Evolutionary conservation across 2,329 filamentous ascomycete species (phyloP), one percentile per base, ranked within the genome.

Genomic region (Stagonosporopsis vannaccii): DNA sequence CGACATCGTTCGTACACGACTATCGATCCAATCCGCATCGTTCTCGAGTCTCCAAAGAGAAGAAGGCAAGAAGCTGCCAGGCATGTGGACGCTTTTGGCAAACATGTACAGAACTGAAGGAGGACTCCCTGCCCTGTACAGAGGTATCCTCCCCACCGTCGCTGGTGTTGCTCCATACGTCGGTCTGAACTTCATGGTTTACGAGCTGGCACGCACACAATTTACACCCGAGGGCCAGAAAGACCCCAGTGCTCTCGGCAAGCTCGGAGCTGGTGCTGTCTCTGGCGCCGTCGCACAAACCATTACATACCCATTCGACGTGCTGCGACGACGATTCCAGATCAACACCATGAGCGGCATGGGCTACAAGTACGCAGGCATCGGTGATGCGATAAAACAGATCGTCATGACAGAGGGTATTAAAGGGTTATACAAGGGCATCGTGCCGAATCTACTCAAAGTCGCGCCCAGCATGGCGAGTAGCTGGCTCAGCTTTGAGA

Each of bases 301-400:
- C 2, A 97, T 90, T 83, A 99, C 95, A 71, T 99, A 99, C 78
- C 95, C 95, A 59, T 97, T 99, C 74, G 93, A 97, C 73, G 94
- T 99, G 2, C 83, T 99, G 51, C 90, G 95, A 28, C 88, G 95
- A 58, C 87, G 95, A 46, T 99, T 99, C 76, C 95, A 99, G 74
- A 95, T 99, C 80, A 99, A 99, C 78, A 97, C 95, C 50, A 99
- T 99, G 95, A 92, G 90, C 43, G 95, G 95, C 47, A 94, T 99
- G 88, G 95, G 95, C 46, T 98, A 97, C 78, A 87, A 94, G 74
- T 99, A 99, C 80, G 92, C 90, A 70, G 90, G 88, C 6, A 89
- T 99, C 39, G 83, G 86, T 60, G 92, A 97, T 72, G 95, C 95
- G 3, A 81, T 99, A 61, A 85, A 81, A 47, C 86, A 90, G 46